A percentile compares a stretch with the other conserved stretches of the same genome.
Conservation (phyloP, 2,329 filamentous ascomycete species). For the Calonectria pseudoreteaudii region DNA sequence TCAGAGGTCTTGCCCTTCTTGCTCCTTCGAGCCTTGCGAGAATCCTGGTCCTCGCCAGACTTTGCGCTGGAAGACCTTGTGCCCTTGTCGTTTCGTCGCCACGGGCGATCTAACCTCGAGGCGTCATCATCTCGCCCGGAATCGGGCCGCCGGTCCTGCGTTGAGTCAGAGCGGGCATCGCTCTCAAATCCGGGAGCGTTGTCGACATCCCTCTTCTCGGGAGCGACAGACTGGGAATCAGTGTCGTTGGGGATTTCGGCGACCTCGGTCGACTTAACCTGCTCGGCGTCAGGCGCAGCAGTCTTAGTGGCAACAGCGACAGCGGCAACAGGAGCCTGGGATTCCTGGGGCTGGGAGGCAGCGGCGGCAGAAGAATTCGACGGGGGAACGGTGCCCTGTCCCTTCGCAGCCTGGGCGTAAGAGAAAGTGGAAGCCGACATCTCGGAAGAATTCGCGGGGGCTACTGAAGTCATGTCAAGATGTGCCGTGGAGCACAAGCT, state of each 20-base stretch:
- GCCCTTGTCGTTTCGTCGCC: conserved; percentile 58
- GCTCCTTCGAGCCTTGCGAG: conserved; percentile 62
- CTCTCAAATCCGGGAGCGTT: conserved; percentile 52
- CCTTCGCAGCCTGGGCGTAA: conserved; percentile 95
- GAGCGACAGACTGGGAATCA: conserved; percentile 35
- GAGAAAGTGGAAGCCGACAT: conserved; percentile 80
- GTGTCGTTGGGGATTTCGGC: conserved; percentile 38
- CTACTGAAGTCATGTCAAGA: conserved; percentile 45
- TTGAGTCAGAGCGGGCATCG: conserved; percentile 51
- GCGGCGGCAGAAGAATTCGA: conserved; percentile 44
- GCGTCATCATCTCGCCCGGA: conserved; percentile 54
- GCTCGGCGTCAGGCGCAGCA: conserved; percentile 31
- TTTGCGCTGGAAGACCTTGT: conserved; percentile 73
- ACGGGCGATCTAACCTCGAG: conserved; percentile 52
- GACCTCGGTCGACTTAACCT: conserved; percentile 43
- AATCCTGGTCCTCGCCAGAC: conserved; percentile 70
- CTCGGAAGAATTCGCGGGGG: conserved; percentile 44
- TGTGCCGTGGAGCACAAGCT: conserved; percentile 32
- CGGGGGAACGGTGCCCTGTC: conserved; percentile 63
- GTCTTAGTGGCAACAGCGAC: conserved; percentile 42
- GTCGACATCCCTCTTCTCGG: conserved; percentile 50
- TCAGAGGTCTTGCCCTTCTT: conserved; percentile 69
- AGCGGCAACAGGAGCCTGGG: conserved; percentile 43
- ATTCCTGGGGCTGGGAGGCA: conserved; percentile 40
- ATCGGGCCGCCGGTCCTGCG: conserved; percentile 47